These are phyloP conservation scores for Pyrus bretschneideri DNA, from an alignment of 306 rosid species.

Conservation along the genomic window DNA sequence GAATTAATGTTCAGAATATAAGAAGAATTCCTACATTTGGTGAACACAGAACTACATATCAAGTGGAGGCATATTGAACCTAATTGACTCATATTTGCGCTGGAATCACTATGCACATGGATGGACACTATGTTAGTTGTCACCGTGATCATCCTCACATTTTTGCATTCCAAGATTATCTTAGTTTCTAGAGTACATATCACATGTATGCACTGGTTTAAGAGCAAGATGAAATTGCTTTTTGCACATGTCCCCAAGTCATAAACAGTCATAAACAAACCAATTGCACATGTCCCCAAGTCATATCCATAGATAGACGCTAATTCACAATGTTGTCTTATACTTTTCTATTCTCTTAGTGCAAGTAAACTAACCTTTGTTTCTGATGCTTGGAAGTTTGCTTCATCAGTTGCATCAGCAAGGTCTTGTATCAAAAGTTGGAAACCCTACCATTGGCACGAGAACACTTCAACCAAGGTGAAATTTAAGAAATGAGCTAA, in stretches of 20 bases:
- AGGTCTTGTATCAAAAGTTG: slow-evolving; percentile 57
- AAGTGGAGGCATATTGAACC: not conserved
- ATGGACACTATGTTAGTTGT: not conserved
- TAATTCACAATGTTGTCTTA: not conserved
- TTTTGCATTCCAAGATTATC: not conserved
- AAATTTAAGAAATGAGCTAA: not conserved
- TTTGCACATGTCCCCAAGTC: not conserved
- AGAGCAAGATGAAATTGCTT: not conserved
- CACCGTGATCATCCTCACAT: not conserved
- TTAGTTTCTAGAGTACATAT: not conserved
- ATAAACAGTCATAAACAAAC: not conserved
- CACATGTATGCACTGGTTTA: too few species aligned
- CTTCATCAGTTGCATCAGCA: slow-evolving; percentile 35
- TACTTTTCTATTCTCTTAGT: not conserved
- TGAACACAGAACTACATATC: not conserved
- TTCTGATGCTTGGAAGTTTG: slow-evolving; percentile 32
- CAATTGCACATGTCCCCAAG: not conserved
- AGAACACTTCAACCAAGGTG: slow-evolving; percentile 9
- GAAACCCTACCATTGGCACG: slow-evolving; percentile 41
- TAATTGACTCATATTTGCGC: not conserved
- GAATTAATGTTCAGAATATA: too few species aligned
- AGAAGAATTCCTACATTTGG: too few species aligned
- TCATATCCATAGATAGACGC: not conserved
- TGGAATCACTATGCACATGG: not conserved
- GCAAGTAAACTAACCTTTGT: slow-evolving; percentile 42